A percentile compares a stretch with the other conserved stretches of the same genome.
Conservation (phyloP, 1,284 basidiomycete species). For the Boletellus deceptivus region DNA sequence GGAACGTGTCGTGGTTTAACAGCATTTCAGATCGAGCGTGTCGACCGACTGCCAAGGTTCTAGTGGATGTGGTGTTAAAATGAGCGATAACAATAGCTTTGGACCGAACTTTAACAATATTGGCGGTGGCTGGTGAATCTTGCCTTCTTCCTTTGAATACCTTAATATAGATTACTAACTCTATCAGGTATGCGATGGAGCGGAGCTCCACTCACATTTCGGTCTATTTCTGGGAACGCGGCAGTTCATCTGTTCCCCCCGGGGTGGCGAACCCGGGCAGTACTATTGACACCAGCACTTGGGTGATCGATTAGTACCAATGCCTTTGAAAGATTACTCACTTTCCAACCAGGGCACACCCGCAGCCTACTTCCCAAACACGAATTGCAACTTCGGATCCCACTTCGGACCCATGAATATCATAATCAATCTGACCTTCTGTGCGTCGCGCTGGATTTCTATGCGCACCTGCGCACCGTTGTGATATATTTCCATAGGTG, state of each 20-base stretch:
- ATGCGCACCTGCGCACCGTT: background rate
- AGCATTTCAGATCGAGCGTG: constrained; percentile 28
- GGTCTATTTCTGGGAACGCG: constrained; percentile 29
- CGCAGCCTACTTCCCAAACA: constrained; percentile 1
- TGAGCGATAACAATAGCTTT: constrained; percentile 1
- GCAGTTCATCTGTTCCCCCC: constrained; percentile 13
- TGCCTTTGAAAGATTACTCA: background rate
- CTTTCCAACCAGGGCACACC: constrained; percentile 19
- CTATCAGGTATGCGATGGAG: constrained; percentile 27
- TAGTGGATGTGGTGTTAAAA: background rate
- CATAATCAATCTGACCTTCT: constrained; percentile 21
- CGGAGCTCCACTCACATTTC: constrained; percentile 11
- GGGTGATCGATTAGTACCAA: constrained; percentile 14
- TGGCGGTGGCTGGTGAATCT: constrained; percentile 6
- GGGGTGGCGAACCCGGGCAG: constrained; percentile 12
- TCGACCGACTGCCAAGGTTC: background rate
- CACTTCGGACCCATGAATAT: constrained; percentile 6
- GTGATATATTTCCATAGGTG: constrained; percentile 27
- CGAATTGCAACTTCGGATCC: background rate
- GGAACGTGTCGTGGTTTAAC: too few relatives aligned
- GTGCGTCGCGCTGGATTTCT: constrained; percentile 14
- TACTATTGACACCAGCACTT: constrained; percentile 20
- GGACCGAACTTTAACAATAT: constrained; percentile 2
- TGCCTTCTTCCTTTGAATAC: background rate
- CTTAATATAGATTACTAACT: background rate